Evolutionary conservation across 1,284 basidiomycete genomes (phyloP).

Genomic region (Ustilago nuda): DNA sequence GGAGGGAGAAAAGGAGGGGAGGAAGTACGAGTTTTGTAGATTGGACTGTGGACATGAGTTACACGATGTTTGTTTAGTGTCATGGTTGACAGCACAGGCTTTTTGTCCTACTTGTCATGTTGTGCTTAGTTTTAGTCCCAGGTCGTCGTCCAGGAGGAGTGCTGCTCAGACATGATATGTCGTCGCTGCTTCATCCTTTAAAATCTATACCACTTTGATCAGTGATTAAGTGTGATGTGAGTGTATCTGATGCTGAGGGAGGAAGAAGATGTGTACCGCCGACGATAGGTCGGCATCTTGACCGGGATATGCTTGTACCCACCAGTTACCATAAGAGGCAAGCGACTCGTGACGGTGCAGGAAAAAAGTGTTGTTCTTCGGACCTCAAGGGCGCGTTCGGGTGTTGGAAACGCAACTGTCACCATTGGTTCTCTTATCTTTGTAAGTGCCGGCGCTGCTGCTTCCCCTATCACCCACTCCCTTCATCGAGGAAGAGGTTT

Average conservation of each 20-base stretch:
- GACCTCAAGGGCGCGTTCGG: constrained; percentile 17
- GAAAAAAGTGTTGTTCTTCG: constrained; percentile 19
- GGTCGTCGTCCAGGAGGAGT: constrained; percentile 5
- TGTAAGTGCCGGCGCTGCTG: neutral
- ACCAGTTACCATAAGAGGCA: constrained; percentile 36
- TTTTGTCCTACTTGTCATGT: constrained; percentile 58
- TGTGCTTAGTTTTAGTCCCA: constrained; percentile 47
- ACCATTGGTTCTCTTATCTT: constrained; percentile 2
- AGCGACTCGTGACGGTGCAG: constrained; percentile 40
- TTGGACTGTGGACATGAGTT: constrained; percentile 58
- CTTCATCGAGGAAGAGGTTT: neutral
- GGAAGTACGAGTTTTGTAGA: constrained; percentile 32
- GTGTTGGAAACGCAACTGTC: constrained; percentile 29
- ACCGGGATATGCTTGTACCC: constrained; percentile 5
- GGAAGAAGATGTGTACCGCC: neutral
- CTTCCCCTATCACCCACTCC: neutral
- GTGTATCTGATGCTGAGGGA: neutral
- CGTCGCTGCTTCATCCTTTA: neutral
- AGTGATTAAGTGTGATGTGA: neutral
- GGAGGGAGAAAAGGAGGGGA: neutral
- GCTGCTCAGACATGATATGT: constrained; percentile 5
- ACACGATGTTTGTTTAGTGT: constrained; percentile 54
- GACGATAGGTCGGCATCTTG: constrained; percentile 13
- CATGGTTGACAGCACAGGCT: constrained; percentile 52
- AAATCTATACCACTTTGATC: neutral